A percentile compares a stretch with the other conserved stretches of the same genome.
phyloP scores from a whole-genome alignment of 441 rosid species.

The Mallotus japonicus region DNA sequence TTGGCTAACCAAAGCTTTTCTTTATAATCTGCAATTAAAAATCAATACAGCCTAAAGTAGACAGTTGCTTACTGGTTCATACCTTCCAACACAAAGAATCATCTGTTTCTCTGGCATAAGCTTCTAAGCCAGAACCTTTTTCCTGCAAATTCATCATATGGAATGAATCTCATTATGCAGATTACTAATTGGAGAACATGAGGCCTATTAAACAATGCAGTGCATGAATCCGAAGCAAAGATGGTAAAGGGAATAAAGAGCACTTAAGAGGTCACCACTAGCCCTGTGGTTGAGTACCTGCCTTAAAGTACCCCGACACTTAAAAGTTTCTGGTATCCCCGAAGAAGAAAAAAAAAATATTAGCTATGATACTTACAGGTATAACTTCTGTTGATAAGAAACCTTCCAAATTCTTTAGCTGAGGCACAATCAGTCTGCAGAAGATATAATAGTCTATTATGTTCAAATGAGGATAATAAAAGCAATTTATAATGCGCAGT shows the following conservation, averaged over 20 bases:
- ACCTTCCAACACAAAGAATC: slow-evolving; percentile 78
- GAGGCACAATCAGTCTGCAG: slow-evolving; percentile 63
- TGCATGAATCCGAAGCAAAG: too few relatives aligned
- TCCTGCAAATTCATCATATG: slow-evolving; percentile 35
- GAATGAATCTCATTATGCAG: not conserved
- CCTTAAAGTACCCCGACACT: too few relatives aligned
- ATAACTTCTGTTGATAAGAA: slow-evolving; percentile 38
- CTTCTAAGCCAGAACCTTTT: slow-evolving; percentile 60
- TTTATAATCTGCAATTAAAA: not conserved
- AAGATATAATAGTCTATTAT: slow-evolving; percentile 10
- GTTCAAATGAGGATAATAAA: not conserved
- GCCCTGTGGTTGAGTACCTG: too few relatives aligned
- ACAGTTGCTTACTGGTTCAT: not conserved
- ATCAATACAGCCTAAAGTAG: not conserved
- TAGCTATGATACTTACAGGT: slow-evolving; percentile 44
- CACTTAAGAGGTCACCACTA: too few relatives aligned
- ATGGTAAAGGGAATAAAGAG: too few relatives aligned
- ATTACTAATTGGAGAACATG: not conserved
- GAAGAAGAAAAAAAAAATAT: too few relatives aligned
- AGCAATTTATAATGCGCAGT: too few relatives aligned
- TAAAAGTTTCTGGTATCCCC: too few relatives aligned
- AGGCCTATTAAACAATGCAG: too few relatives aligned
- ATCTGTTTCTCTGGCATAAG: slow-evolving; percentile 45
- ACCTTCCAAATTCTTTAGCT: slow-evolving; percentile 71
- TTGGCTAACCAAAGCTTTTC: not conserved